Conservation (phyloP, 176 grass and related monocot genomes). For the Microstegium vimineum region DNA sequence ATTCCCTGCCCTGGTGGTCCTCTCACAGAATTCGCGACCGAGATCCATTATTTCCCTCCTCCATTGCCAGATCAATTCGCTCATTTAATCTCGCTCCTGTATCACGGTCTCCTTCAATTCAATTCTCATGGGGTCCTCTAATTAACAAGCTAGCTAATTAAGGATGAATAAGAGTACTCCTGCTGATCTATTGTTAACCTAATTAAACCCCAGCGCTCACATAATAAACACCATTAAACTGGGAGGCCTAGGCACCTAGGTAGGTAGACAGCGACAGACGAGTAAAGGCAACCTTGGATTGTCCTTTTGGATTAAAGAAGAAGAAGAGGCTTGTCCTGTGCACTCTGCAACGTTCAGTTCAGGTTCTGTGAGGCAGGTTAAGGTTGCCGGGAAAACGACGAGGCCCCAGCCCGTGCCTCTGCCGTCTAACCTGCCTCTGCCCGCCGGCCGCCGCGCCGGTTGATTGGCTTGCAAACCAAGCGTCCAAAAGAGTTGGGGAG, state of each 20-base stretch:
- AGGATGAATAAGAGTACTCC: too few species aligned
- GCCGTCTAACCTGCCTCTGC: too few species aligned
- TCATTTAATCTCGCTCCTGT: too few species aligned
- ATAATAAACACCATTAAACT: not conserved
- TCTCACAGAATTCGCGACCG: too few species aligned
- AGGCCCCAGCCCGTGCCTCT: not conserved
- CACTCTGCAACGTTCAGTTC: conserved; percentile 16
- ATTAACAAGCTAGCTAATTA: too few species aligned
- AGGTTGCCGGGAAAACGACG: conserved; percentile 31
- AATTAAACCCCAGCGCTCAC: not conserved
- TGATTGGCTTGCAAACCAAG: conserved; percentile 51
- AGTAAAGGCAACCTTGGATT: not conserved
- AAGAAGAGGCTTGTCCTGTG: not conserved
- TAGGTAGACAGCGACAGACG: not conserved
- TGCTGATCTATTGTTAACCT: not conserved
- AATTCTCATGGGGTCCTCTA: too few species aligned
- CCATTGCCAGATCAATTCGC: too few species aligned
- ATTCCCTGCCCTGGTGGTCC: too few species aligned
- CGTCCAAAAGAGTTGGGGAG: conserved; percentile 14
- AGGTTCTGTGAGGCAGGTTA: conserved; percentile 4
- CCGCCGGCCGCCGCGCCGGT: not conserved
- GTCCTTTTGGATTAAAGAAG: not conserved
- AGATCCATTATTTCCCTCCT: too few species aligned
- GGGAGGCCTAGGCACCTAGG: too few species aligned
- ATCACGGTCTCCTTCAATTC: too few species aligned